These are phyloP conservation scores for Axilococcus clingmanii DNA, from an alignment of 139 green algal genomes.

Conservation along the genomic window DNA sequence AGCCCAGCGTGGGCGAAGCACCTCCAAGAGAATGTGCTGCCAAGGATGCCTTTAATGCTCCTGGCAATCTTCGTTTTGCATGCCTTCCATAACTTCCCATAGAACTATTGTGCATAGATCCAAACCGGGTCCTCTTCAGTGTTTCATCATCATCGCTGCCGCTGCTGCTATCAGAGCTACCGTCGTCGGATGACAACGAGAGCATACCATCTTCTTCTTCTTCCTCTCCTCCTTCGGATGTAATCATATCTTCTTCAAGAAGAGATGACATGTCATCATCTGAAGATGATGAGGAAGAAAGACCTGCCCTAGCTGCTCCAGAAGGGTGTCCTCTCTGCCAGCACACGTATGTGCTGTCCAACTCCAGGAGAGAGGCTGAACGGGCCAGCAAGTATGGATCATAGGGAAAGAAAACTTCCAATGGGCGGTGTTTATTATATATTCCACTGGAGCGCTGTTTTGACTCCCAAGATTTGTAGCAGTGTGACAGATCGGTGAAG, in stretches of 20 bases:
- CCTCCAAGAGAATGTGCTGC: background rate
- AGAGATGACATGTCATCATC: background rate
- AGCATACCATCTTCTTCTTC: background rate
- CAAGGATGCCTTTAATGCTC: constrained; percentile 9
- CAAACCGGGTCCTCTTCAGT: constrained; percentile 15
- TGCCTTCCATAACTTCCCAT: constrained; percentile 7
- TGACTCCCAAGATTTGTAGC: constrained; percentile 17
- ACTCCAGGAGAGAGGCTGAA: constrained; percentile 43
- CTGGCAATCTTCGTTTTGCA: background rate
- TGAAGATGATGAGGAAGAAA: too few relatives aligned
- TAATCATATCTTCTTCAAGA: background rate
- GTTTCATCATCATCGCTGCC: constrained; percentile 10
- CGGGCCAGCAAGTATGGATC: constrained; percentile 84
- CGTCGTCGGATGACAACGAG: constrained; percentile 1
- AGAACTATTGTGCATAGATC: constrained; percentile 15
- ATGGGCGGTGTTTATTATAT: constrained; percentile 22
- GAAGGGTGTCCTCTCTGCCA: constrained; percentile 34
- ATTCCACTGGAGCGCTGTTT: background rate
- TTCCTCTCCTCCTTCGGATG: background rate
- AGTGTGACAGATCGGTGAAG: constrained; percentile 22
- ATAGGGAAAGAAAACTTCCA: constrained; percentile 94
- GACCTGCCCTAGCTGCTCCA: constrained; percentile 11
- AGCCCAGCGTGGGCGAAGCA: constrained; percentile 1
- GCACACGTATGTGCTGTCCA: constrained; percentile 40
- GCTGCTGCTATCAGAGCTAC: background rate